phyloP scores from a whole-genome alignment of 176 grass and related monocot genomes.

The Carex cristatella region DNA sequence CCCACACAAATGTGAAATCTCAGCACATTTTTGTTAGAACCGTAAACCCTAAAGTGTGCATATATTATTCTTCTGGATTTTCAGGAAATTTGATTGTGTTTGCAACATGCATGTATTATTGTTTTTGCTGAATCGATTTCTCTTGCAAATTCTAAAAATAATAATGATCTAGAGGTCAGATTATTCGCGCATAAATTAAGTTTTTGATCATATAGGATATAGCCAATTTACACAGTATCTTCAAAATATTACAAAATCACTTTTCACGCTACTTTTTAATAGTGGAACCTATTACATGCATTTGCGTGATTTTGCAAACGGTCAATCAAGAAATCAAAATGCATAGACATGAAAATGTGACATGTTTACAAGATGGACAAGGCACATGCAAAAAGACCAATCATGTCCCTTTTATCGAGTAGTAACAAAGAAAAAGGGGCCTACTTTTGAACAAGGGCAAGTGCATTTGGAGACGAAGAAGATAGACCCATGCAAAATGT shows the following conservation, averaged over 20 bases:
- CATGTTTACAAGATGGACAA: background rate
- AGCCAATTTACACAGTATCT: background rate
- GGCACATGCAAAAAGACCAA: constrained; percentile 10
- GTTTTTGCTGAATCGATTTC: no score
- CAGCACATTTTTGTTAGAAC: no score
- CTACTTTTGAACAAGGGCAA: background rate
- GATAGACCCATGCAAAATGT: background rate
- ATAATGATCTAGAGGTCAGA: no score
- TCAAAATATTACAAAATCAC: background rate
- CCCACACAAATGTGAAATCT: no score
- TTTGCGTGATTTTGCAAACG: background rate
- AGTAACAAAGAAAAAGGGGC: background rate
- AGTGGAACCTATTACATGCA: background rate
- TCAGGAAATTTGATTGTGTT: no score
- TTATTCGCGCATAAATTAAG: background rate
- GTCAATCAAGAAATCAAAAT: background rate
- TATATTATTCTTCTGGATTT: no score
- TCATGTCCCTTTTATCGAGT: background rate
- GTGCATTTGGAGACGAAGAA: background rate
- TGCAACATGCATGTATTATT: no score
- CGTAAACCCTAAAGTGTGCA: no score
- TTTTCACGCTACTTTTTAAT: background rate
- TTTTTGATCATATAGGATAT: background rate
- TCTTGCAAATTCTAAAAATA: no score
- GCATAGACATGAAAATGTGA: background rate